phyloP scores from a whole-genome alignment of 2,329 filamentous ascomycete species.

The Sclerotinia subarctica region DNA sequence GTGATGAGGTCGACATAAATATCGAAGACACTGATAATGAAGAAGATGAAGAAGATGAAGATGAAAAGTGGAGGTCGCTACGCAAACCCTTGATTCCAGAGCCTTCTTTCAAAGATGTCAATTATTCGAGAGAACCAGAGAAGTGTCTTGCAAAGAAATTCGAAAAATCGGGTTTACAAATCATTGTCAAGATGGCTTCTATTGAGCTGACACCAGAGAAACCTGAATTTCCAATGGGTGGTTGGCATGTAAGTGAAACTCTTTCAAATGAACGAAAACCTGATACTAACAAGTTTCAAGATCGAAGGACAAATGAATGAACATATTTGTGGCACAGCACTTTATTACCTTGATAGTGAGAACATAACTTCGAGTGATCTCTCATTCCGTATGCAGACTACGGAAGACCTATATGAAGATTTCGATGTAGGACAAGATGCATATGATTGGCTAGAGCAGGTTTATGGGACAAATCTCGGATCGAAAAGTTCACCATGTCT shows the following conservation, averaged over 20 bases:
- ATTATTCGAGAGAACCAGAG: neutral
- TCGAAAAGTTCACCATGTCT: conserved; percentile 8
- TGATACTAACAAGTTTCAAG: neutral
- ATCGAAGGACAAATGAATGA: conserved; percentile 43
- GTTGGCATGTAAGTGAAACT: conserved; percentile 45
- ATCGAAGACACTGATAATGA: conserved; percentile 24
- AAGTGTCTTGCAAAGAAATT: conserved; percentile 22
- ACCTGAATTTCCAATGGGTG: conserved; percentile 46
- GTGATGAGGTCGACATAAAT: conserved; percentile 13
- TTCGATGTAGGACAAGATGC: conserved; percentile 17
- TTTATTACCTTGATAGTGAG: conserved; percentile 49
- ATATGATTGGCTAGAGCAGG: conserved; percentile 25
- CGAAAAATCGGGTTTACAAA: conserved; percentile 47
- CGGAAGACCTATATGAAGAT: neutral
- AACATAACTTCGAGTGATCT: conserved; percentile 48
- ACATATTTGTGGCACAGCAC: conserved; percentile 51
- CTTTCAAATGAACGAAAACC: neutral
- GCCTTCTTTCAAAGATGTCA: neutral
- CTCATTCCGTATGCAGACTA: conserved; percentile 42
- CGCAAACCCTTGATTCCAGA: neutral
- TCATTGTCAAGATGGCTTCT: conserved; percentile 61
- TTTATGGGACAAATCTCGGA: conserved; percentile 24
- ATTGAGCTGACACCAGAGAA: conserved; percentile 57
- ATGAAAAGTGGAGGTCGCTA: neutral
- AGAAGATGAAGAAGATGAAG: neutral